Evolutionary conservation across 2,329 filamentous ascomycete genomes (phyloP).

Genomic region (Tolypocladium endophyticum): DNA sequence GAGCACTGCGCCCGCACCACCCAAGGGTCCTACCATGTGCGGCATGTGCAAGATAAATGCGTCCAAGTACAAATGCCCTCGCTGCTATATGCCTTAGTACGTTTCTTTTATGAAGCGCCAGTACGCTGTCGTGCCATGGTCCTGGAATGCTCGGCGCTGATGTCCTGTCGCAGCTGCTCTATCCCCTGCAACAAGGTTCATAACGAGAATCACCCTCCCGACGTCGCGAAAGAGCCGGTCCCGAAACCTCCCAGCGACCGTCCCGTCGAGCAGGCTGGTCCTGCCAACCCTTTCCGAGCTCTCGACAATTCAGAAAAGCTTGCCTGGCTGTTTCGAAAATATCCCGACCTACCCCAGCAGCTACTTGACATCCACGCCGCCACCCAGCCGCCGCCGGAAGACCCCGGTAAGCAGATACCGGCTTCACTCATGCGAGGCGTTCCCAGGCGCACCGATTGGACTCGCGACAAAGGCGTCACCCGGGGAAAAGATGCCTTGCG

Average conservation of each 20-base stretch:
- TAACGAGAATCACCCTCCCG: slow-evolving; percentile 36
- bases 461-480: slow-evolving; percentile 44
- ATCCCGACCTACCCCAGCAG: slow-evolving; percentile 36
- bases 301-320: slow-evolving; percentile 42
- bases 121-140: background rate
- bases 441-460: slow-evolving; percentile 38
- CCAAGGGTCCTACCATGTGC: slow-evolving; percentile 24
- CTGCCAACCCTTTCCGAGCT: slow-evolving; percentile 36
- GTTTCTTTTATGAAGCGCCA: slow-evolving; percentile 12
- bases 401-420: slow-evolving; percentile 15
- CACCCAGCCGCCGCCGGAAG: slow-evolving; percentile 33
- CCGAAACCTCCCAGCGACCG: slow-evolving; percentile 7
- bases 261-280: slow-evolving; percentile 7
- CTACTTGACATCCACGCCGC: slow-evolving; percentile 38
- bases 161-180: slow-evolving; percentile 37
- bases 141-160: slow-evolving; percentile 2
- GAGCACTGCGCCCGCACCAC: background rate
- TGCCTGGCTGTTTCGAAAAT: slow-evolving; percentile 38
- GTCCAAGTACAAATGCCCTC: slow-evolving; percentile 54
- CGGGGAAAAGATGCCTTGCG: slow-evolving; percentile 45
- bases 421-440: slow-evolving; percentile 22
- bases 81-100: slow-evolving; percentile 48
- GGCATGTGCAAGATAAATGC: slow-evolving; percentile 39
- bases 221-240: slow-evolving; percentile 19
- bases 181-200: slow-evolving; percentile 45